These are phyloP conservation scores for Daldinia decipiens DNA, from an alignment of 495 filamentous ascomycete species.

Conservation along the genomic window DNA sequence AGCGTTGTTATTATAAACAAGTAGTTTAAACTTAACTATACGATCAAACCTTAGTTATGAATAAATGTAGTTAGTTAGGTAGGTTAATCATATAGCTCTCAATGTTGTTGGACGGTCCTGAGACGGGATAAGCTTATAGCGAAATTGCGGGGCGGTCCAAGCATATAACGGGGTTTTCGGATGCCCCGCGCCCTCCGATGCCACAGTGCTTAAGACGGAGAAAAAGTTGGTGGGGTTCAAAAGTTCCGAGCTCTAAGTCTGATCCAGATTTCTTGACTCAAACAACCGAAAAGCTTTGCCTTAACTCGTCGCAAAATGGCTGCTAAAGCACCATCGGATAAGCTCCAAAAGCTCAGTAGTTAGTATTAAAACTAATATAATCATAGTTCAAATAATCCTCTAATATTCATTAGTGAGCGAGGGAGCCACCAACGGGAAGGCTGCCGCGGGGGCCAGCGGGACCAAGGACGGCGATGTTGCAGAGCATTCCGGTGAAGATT, in stretches of 20 bases:
- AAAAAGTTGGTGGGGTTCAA: constrained; percentile 35
- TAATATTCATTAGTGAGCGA: constrained; percentile 49
- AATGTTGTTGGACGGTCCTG: too few species aligned
- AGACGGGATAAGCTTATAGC: too few species aligned
- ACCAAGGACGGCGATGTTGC: constrained; percentile 59
- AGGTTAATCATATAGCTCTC: too few species aligned
- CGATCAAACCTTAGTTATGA: too few species aligned
- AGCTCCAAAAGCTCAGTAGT: constrained; percentile 58
- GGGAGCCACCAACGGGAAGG: constrained; percentile 62
- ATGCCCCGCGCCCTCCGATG: constrained; percentile 2
- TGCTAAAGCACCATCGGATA: constrained; percentile 54
- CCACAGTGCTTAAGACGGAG: constrained; percentile 14
- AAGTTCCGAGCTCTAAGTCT: constrained; percentile 6
- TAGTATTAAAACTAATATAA: constrained; percentile 26
- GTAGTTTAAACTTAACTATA: too few species aligned
- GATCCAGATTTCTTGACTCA: neutral
- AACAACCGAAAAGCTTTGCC: constrained; percentile 13
- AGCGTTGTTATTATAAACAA: too few species aligned
- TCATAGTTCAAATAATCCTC: neutral
- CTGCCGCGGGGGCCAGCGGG: constrained; percentile 56
- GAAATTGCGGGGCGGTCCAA: neutral
- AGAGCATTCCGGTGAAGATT: constrained; percentile 73
- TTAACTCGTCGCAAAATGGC: constrained; percentile 49
- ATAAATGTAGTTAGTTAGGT: too few species aligned
- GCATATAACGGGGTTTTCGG: neutral